phyloP scores from a whole-genome alignment of 768 basidiomycete species.

The Lactarius quietus region DNA sequence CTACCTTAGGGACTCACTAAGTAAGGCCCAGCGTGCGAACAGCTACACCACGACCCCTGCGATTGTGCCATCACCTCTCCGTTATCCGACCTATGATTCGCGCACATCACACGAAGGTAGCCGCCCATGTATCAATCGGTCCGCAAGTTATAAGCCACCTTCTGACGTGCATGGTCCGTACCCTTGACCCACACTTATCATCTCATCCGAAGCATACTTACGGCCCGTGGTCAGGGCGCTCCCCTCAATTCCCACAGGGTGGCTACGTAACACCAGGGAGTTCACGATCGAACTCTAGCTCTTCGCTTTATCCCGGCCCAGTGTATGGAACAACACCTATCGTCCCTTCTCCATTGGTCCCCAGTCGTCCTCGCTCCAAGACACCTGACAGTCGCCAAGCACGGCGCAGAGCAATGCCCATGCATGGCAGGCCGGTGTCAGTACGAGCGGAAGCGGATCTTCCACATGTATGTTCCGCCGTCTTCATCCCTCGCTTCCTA shows the following conservation, averaged over 20 bases:
- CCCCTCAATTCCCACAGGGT: slow-evolving; percentile 24
- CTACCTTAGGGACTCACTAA: slow-evolving; percentile 17
- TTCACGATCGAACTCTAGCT: slow-evolving; percentile 50
- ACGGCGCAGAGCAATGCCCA: slow-evolving; percentile 43
- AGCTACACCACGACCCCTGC: slow-evolving; percentile 20
- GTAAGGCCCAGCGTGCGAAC: slow-evolving; percentile 16
- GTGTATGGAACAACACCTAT: slow-evolving; percentile 27
- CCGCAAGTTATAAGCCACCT: slow-evolving; percentile 15
- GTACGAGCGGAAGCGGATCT: slow-evolving; percentile 37
- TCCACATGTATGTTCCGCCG: slow-evolving; percentile 39
- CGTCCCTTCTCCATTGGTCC: slow-evolving; percentile 22
- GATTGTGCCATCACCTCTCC: slow-evolving; percentile 26
- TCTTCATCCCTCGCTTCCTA: slow-evolving; percentile 1
- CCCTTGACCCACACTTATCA: slow-evolving; percentile 26
- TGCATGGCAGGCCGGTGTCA: slow-evolving; percentile 41
- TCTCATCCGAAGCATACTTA: slow-evolving; percentile 15
- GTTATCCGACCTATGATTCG: slow-evolving; percentile 26
- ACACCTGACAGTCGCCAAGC: slow-evolving; percentile 42
- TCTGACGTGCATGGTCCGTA: slow-evolving; percentile 20
- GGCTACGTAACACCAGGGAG: slow-evolving; percentile 38
- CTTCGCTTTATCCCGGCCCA: slow-evolving; percentile 44
- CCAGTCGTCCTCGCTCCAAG: slow-evolving; percentile 23
- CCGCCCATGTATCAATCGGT: slow-evolving; percentile 20
- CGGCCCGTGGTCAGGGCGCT: slow-evolving; percentile 25
- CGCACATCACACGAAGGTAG: slow-evolving; percentile 21